A percentile compares a stretch with the other conserved stretches of the same genome.
phyloP scores from a whole-genome alignment of 306 rosid genomes.

The Dalbergia oliveri region DNA sequence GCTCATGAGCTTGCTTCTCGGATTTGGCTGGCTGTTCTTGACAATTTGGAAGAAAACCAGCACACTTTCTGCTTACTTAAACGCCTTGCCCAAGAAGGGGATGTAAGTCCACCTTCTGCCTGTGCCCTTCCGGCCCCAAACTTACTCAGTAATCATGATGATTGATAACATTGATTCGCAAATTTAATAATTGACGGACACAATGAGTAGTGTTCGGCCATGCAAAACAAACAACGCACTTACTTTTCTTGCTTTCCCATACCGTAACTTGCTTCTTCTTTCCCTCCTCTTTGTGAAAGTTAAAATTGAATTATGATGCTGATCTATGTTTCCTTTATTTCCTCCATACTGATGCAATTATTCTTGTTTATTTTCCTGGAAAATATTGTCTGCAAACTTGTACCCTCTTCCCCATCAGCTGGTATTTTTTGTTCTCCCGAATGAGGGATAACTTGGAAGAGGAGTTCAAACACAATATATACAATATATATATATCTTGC shows the following conservation, averaged over 20 bases:
- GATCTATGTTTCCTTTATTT: not conserved
- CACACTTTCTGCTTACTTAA: conserved; percentile 69
- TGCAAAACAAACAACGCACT: not conserved
- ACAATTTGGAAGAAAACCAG: conserved; percentile 73
- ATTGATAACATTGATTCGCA: not conserved
- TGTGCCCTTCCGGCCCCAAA: not conserved
- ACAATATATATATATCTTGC: not conserved
- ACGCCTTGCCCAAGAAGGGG: conserved; percentile 75
- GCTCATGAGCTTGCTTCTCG: conserved; percentile 78
- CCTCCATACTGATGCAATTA: not conserved
- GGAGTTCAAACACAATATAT: not conserved
- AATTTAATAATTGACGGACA: not conserved
- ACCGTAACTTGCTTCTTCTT: not conserved
- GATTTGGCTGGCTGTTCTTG: conserved; percentile 82
- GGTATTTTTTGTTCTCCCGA: not conserved
- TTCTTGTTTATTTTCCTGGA: not conserved
- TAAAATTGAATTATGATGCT: not conserved
- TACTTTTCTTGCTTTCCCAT: not conserved
- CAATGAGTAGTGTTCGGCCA: no score
- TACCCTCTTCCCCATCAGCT: no score
- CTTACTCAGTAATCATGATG: not conserved
- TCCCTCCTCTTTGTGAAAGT: not conserved
- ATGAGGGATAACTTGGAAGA: not conserved
- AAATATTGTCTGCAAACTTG: not conserved
- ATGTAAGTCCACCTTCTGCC: conserved; percentile 57